Base-by-base conservation (phyloP, 2,329 filamentous ascomycete species). In the Ascocoryne sarcoides region DNA sequence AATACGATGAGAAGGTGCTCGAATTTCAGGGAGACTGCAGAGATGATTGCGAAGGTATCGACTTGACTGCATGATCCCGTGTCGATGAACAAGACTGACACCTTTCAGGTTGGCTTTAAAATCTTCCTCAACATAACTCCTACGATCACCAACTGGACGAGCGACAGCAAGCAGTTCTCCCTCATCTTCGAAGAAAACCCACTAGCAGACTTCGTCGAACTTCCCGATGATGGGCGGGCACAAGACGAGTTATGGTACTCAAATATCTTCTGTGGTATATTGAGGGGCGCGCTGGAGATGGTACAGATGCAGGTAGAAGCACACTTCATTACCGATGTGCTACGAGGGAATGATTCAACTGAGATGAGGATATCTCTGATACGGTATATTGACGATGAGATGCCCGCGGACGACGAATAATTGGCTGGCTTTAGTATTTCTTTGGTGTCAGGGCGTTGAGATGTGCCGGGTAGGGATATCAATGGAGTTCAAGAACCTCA, bases 231-330 rank as follows among this genome's bases (percentile, higher is more conserved):
- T 63, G 92, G 89, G 37, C 76, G 88, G 49, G 87, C 92, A 3
- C 92, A 98, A 63, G 89, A 95, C 57, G 90, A 96, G 66, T 69
- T 98, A 29, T 98, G 92, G 92, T 98, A 93, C 63, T 95, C 88
- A 4, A 98, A 96, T 64, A 93, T 98, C 42, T 74, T 96, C 32
- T 95, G 92, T 55, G 92, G 92, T 32, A 85, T 98, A 32, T 68
- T 98, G 46, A 74, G 92, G 52, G 92, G 92, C 10, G 82, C 90
- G 1, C 64, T 98, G 44, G 92, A 98, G 64, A 98, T 98, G 92
- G 90, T 96, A 58, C 90, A 96, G 73, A 95, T 96, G 87, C 92
- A 96, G 64, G 88, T 96, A 3, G 90, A 98, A 61, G 87, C 87
- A 34, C 89, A 94, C 60, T 98, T 96, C 61, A 84, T 94, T 57